These are phyloP conservation scores for Dendrocalamus latiflorus DNA, from an alignment of 202 grass and related monocot species.

Conservation along the genomic window DNA sequence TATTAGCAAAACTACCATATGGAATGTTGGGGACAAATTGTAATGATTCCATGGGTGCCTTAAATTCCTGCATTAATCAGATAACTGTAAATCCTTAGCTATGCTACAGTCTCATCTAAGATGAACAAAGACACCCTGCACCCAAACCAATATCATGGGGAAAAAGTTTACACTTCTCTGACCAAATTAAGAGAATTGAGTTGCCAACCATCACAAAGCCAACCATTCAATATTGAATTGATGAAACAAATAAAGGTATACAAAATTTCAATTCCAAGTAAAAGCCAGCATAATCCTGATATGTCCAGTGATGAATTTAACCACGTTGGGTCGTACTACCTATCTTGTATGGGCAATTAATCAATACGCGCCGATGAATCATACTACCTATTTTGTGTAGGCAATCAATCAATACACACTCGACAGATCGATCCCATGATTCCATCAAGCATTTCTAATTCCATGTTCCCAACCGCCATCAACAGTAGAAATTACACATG, in stretches of 20 bases:
- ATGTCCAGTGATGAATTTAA: background rate
- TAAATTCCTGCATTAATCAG: constrained; percentile 41
- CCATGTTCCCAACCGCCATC: background rate
- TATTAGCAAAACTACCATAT: constrained; percentile 79
- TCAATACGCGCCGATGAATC: background rate
- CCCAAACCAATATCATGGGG: background rate
- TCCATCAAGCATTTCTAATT: background rate
- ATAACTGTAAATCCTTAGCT: background rate
- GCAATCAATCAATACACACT: background rate
- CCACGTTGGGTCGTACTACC: too few species aligned
- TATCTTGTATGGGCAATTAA: too few species aligned
- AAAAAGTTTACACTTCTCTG: background rate
- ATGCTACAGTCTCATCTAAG: background rate
- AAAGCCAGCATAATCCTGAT: background rate
- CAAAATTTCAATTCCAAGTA: background rate
- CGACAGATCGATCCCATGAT: background rate
- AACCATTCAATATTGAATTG: background rate
- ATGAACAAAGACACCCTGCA: background rate
- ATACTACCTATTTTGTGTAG: background rate
- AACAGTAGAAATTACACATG: background rate
- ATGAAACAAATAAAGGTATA: background rate
- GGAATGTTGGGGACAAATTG: constrained; percentile 41
- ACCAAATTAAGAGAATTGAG: background rate
- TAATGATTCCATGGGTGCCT: constrained; percentile 19
- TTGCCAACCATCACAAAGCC: background rate